Evolutionary conservation across 768 basidiomycete genomes (phyloP), one percentile per base, ranked within the genome.

Genomic region (Suillus cothurnatus): DNA sequence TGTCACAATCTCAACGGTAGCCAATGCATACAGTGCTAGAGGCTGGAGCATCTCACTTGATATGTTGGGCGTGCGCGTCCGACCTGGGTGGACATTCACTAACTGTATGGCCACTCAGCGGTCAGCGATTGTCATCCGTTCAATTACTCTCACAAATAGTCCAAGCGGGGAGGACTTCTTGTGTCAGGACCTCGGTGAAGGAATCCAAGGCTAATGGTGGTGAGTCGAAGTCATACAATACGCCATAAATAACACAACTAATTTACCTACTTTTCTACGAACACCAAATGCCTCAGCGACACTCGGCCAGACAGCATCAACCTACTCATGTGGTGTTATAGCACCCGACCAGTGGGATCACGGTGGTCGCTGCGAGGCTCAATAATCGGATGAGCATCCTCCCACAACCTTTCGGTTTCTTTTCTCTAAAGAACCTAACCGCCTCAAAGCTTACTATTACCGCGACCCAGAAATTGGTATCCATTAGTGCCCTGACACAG

Each of bases 321-420:
- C 14, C 0, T 4, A 53, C 69, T 61, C 34, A 76, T 71, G 68
- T 58, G 17, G 74, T 74, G 26, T 68, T 61, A 55, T 75, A 78
- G 53, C 70, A 62, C 19, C 69, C 69, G 8, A 61, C 62, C 4
- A 61, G 62, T 3, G 72, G 59, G 0, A 0, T 0, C 6, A 66
- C 67, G 3, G 7, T 17, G 31, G 76, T n/a, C 0, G 71, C 79
- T 17, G 64, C 3, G 19, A 69, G 63, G 11, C 76, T 78, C 2
- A 74, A 76, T 53, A 73, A 55, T 56, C 81, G 79, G 17, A 81
- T 64, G 2, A 81, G 69, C 15, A 72, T 73, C 1, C 81, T 80
- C 12, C 21, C 32, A n/a, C 19, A 19, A 0, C 77, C 78, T 3
- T 23, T 67, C 6, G n/a, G 61, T 26, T 76, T 74, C 59, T 69